Evolutionary conservation across 2,329 filamentous ascomycete genomes (phyloP).

Genomic region (Sporothrix protearum): DNA sequence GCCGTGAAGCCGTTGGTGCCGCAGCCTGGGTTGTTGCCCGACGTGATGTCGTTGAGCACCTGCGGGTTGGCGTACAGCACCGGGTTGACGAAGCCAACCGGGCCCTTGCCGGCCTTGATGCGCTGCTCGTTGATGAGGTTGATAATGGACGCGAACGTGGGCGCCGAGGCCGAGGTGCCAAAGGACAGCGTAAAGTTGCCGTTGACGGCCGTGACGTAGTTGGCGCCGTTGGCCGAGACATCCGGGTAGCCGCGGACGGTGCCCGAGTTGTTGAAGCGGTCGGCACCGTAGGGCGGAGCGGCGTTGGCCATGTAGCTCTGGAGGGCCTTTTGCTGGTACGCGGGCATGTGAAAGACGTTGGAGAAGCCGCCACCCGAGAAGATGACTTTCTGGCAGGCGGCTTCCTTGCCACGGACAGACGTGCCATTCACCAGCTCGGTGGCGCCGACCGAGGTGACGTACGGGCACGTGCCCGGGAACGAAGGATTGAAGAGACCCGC

Average conservation of each 20-base stretch:
- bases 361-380: slow-evolving; percentile 46
- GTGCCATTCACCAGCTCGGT: slow-evolving; percentile 44
- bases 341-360: slow-evolving; percentile 43
- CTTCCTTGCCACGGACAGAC: slow-evolving; percentile 40
- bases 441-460: slow-evolving; percentile 51
- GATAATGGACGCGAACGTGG: slow-evolving; percentile 56
- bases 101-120: slow-evolving; percentile 45
- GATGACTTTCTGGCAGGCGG: slow-evolving; percentile 46
- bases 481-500: slow-evolving; percentile 46
- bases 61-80: slow-evolving; percentile 32
- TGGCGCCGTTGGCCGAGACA: slow-evolving; percentile 19
- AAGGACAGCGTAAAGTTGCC: slow-evolving; percentile 42
- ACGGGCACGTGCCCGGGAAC: slow-evolving; percentile 48
- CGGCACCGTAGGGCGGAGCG: slow-evolving; percentile 41
- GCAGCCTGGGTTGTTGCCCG: slow-evolving; percentile 35
- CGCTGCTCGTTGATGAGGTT: slow-evolving; percentile 61
- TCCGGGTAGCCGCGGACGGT: slow-evolving; percentile 29
- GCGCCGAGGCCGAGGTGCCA: slow-evolving; percentile 51
- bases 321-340: slow-evolving; percentile 39
- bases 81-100: slow-evolving; percentile 39
- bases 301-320: slow-evolving; percentile 33
- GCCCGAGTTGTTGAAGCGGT: slow-evolving; percentile 43
- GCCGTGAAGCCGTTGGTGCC: slow-evolving; percentile 34
- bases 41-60: slow-evolving; percentile 34
- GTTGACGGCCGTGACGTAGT: slow-evolving; percentile 26